Conservation (phyloP, 1,139 yeast genomes). For the Candida freyschussii region DNA sequence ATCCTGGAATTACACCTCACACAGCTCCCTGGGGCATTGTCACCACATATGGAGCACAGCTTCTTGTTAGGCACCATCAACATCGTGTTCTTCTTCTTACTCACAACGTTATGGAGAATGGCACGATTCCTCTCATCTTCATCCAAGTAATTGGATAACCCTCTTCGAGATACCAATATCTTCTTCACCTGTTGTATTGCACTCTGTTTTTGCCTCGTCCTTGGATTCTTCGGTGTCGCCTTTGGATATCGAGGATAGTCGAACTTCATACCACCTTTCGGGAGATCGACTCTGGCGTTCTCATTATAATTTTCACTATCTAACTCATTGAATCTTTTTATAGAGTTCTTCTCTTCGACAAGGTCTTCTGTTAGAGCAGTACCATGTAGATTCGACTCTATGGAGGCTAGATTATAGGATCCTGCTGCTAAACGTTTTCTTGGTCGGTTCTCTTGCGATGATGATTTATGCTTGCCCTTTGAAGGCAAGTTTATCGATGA, state of each 20-base stretch:
- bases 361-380: slow-evolving; percentile 25
- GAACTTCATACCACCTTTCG: slow-evolving; percentile 29
- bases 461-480: slow-evolving; percentile 10
- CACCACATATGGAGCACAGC: slow-evolving; percentile 41
- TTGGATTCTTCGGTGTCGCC: slow-evolving; percentile 16
- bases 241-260: slow-evolving; percentile 21
- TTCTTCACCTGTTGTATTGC: slow-evolving; percentile 30
- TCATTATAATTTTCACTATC: slow-evolving; percentile 39
- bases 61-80: slow-evolving; percentile 32
- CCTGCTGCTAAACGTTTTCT: slow-evolving; percentile 26
- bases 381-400: slow-evolving; percentile 24
- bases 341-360: slow-evolving; percentile 31
- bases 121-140: slow-evolving; percentile 30
- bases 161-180: slow-evolving; percentile 35
- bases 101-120: slow-evolving; percentile 20
- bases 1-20: slow-evolving; percentile 35
- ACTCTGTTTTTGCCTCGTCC: slow-evolving; percentile 17
- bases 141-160: slow-evolving; percentile 35
- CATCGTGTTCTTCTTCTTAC: slow-evolving; percentile 19
- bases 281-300: slow-evolving; percentile 32
- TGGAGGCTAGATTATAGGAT: slow-evolving; percentile 22
- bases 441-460: slow-evolving; percentile 13
- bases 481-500: slow-evolving; percentile 21
- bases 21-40: slow-evolving; percentile 35
- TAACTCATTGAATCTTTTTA: slow-evolving; percentile 35